Conservation (phyloP, 2,329 filamentous ascomycete species). For the Penicillium aurantiogriseum region DNA sequence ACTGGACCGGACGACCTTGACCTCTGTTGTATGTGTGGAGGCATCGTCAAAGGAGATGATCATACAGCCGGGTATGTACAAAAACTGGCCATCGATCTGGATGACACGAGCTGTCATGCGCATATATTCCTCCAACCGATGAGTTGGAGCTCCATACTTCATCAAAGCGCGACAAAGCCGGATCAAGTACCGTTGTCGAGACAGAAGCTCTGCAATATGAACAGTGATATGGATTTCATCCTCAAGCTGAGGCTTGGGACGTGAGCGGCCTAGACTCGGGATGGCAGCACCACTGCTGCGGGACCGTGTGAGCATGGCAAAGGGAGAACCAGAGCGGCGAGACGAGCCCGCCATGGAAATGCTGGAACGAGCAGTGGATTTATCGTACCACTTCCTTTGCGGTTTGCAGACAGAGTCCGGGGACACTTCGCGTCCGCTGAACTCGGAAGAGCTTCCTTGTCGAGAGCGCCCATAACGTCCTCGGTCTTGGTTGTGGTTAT, state of each 20-base stretch:
- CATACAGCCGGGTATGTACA: conserved; percentile 92
- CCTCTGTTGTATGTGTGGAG: conserved; percentile 47
- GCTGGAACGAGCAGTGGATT: conserved; percentile 37
- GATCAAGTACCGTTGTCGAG: conserved; percentile 77
- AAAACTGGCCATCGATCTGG: conserved; percentile 82
- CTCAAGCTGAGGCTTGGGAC: conserved; percentile 24
- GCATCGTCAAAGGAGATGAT: conserved; percentile 77
- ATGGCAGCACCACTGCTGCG: conserved; percentile 37
- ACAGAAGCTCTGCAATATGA: conserved; percentile 67
- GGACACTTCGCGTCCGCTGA: conserved; percentile 32
- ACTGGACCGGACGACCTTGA: conserved; percentile 44
- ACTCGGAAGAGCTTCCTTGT: conserved; percentile 33
- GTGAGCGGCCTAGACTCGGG: conserved; percentile 16
- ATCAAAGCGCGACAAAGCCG: conserved; percentile 84
- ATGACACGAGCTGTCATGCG: conserved; percentile 84
- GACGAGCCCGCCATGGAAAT: conserved; percentile 35
- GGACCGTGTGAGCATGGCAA: conserved; percentile 36
- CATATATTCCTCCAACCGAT: conserved; percentile 87
- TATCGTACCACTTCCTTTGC: conserved; percentile 43
- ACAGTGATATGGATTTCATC: conserved; percentile 59
- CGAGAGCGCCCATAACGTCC: conserved; percentile 32
- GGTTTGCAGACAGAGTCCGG: conserved; percentile 34
- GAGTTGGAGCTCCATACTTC: conserved; percentile 86
- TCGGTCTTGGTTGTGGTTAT: conserved; percentile 22
- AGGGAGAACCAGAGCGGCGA: conserved; percentile 30